Evolutionary conservation across 305 asterid genomes (phyloP), one percentile per base, ranked within the genome.

Genomic region (Euphrasia arctica): DNA sequence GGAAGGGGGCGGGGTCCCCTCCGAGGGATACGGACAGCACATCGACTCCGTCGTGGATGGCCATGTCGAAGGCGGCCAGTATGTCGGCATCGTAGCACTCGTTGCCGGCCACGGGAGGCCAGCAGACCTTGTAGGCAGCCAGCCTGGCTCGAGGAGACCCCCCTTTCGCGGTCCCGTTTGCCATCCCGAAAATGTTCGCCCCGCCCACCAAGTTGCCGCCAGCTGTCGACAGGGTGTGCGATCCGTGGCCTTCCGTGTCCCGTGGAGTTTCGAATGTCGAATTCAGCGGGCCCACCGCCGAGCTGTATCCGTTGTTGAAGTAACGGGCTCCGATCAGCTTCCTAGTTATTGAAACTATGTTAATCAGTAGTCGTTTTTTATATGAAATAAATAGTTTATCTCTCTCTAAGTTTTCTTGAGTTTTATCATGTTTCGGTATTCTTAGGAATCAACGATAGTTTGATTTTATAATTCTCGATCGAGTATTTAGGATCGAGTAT

Each of bases 141-240:
- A 75, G 91, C 9, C 94, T 74, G 5, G 95, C 81, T 32, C 32
- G 52, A 0, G 95, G 95, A 0, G 94, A 81, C 13, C 95, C 95
- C 0, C 95, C 95, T 67, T 82, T 88, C 1, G 87, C 89, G 0
- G 94, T 88, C 10, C 95, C 95, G 3, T 77, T 78, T 3, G 74
- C 93, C 22, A 65, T 22, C 0, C 89, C 91, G 13, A 80, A 76
- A 2, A 85, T 76, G 9, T 66, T 82, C 0, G 86, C 91, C 9
- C 84, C 80, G 0, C 75, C 64, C 69, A 85, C 91, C 31, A 82
- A 72, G 80, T 70, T 77, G 0, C 95, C 95, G 8, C 66, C 91
- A 5, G 93, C 91, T 0, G 91, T 88, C 8, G 95, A 88, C 22
- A 88, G 78, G 0, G 95, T 88, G 78, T 88, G 96, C 15, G 80